Base-by-base conservation (phyloP, 2,329 filamentous ascomycete species). In the Aspergillus sp. region DNA sequence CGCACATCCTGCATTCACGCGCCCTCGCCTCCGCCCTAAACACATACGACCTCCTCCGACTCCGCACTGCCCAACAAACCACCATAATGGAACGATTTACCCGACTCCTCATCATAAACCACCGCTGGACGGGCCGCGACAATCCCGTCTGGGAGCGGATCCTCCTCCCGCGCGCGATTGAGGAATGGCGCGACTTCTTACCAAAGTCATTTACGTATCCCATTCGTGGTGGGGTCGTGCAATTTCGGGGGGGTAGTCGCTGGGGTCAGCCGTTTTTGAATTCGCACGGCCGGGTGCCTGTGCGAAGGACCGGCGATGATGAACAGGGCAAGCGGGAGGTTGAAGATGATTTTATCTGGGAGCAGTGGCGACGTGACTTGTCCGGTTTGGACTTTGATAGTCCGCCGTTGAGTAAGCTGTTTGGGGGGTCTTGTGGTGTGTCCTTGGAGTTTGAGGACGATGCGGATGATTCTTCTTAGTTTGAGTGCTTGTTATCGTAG, bases 171-270 rank as follows among this genome's bases (percentile, higher is more conserved):
- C 56, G 63, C 5, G 54, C 74, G 29, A 52, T 78, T n/a, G 57
- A 64, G 41, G 73, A 77, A 55, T 79, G 77, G 63, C 58, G 58
- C 8, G 64, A 67, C 36, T 76, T 78, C 47, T 45, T 79, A 5
- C 70, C 70, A 0, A 61, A 63, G 26, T 51, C 54, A 2, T 52
- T 71, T 7, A 42, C 45, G 29, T 74, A 75, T 50, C 57, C 51
- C 30, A 69, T 64, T 0, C 50, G 57, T 1, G 63, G 60, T 0
- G 75, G 75, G 1, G 46, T 57, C n/a, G 62, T 79, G 7, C 33
- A 62, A 3, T 61, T 77, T 27, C 1, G 56, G 1, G 64, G 64
- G 4, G 19, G 27, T 7, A 63, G 57, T 2, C 44, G 30, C 3
- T 60, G 55, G 48, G 44, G 44, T 3, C 42, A 57, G 9, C 44